Conservation (phyloP, 441 rosid genomes). For the Gossypium schwendimanii region DNA sequence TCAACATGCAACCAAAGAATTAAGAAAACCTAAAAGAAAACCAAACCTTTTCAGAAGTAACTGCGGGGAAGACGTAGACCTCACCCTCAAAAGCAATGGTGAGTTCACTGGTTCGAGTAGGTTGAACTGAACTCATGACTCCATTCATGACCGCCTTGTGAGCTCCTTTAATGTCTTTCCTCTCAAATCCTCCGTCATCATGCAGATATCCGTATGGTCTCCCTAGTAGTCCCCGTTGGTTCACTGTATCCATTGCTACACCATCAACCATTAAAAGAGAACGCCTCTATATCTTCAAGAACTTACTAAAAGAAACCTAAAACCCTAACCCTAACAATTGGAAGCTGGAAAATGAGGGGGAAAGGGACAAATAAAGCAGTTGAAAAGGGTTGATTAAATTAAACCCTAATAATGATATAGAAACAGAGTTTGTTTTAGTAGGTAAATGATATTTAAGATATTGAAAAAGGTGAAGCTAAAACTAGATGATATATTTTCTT, state of each 20-base stretch:
- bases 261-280: conserved; percentile 12
- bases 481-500: neutral
- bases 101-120: conserved; percentile 36
- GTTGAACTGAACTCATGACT: conserved; percentile 1
- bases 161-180: neutral
- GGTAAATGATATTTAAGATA: neutral
- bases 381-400: neutral
- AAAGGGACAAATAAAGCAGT: neutral
- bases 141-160: conserved; percentile 9
- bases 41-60: conserved; percentile 34
- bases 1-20: neutral
- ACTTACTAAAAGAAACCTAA: neutral
- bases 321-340: conserved; percentile 14
- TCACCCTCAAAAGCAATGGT: conserved; percentile 42
- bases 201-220: conserved; percentile 12
- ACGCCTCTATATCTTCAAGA: neutral
- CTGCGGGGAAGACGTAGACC: conserved; percentile 42
- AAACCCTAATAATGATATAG: neutral
- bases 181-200: neutral
- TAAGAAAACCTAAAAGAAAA: neutral
- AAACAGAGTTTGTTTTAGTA: neutral
- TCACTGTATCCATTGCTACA: conserved; percentile 23
- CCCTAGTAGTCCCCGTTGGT: conserved; percentile 19
- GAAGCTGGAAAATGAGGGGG: neutral
- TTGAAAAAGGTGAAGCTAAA: neutral